Conservation (phyloP, 352 stramenopile genomes). For the Pythium monospermum region DNA sequence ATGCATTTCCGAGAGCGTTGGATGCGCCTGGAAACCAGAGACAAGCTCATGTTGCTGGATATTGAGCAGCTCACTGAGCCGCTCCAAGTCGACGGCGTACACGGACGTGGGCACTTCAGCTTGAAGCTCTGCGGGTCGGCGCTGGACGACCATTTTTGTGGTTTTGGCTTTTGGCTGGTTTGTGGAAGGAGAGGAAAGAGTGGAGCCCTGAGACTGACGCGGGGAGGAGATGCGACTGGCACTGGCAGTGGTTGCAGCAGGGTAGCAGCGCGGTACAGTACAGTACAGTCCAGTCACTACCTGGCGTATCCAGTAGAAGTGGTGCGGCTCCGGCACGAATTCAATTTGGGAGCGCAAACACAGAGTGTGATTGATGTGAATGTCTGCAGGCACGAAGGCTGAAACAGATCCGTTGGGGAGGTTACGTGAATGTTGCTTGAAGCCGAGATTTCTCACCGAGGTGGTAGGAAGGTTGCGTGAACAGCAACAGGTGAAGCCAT, state of each 20-base stretch:
- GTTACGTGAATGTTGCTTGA: constrained; percentile 6
- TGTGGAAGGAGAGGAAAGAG: background rate
- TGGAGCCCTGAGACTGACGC: background rate
- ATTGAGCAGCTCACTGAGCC: constrained; percentile 21
- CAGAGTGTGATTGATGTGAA: background rate
- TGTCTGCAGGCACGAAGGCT: background rate
- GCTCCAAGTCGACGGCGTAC: constrained; percentile 25
- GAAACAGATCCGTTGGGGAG: background rate
- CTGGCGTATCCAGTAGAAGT: no score
- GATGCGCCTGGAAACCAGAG: constrained; percentile 49
- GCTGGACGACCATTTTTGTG: constrained; percentile 18
- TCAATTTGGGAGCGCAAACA: no score
- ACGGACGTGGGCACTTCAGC: constrained; percentile 25
- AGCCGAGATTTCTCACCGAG: background rate
- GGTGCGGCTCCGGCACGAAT: no score
- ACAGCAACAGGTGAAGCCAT: no score
- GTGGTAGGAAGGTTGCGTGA: background rate
- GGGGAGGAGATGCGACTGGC: background rate
- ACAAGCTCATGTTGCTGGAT: constrained; percentile 27
- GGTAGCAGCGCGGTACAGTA: background rate
- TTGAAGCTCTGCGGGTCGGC: constrained; percentile 23
- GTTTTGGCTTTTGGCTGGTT: no score
- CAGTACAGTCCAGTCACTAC: no score
- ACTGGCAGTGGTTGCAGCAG: background rate
- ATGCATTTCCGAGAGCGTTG: constrained; percentile 63